Conservation (phyloP, 345 rosid genomes). For the Brassica nigra region DNA sequence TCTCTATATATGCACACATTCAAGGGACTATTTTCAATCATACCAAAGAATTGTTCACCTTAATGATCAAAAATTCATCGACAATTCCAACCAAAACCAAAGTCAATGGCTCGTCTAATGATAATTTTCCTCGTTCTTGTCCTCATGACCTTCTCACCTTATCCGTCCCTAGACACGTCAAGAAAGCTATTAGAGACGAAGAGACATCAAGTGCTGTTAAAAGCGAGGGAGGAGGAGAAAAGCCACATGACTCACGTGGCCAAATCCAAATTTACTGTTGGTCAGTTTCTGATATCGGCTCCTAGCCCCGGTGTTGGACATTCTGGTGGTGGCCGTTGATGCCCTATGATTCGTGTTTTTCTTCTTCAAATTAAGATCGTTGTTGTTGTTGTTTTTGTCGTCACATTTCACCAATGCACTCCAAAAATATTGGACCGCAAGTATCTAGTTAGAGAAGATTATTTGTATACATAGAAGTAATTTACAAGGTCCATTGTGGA, state of each 20-base stretch:
- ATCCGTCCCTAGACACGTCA: background rate
- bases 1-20: background rate
- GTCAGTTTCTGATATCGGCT: background rate
- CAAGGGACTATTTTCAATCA: background rate
- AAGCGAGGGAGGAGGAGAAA: background rate
- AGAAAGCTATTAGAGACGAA: background rate
- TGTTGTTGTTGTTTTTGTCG: background rate
- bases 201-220: background rate
- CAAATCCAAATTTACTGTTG: background rate
- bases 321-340: background rate
- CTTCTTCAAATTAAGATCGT: background rate
- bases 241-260: background rate
- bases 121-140: background rate
- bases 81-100: background rate
- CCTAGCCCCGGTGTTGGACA: constrained; percentile 6
- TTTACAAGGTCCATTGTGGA: background rate
- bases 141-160: background rate
- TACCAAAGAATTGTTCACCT: background rate
- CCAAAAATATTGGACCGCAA: background rate
- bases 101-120: background rate
- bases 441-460: background rate
- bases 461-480: background rate
- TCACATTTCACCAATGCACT: background rate
- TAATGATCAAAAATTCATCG: background rate
- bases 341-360: background rate